These are phyloP conservation scores for Puccinia polysora DNA, from an alignment of 1,284 basidiomycete species.

Conservation along the genomic window DNA sequence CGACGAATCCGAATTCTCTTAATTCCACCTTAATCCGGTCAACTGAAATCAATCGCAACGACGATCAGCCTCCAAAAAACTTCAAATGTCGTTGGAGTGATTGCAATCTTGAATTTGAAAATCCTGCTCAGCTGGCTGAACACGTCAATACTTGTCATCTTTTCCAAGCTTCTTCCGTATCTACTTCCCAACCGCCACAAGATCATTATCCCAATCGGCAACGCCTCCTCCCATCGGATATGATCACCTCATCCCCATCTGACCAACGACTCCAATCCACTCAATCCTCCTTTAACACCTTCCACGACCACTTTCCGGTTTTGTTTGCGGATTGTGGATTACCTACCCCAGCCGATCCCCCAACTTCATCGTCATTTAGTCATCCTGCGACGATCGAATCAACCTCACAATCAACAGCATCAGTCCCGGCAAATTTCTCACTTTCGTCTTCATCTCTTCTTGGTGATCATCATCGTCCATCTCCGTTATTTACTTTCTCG, in stretches of 20 bases:
- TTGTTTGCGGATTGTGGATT: not conserved
- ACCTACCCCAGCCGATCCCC: not conserved
- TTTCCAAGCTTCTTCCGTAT: not conserved
- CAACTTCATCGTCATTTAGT: not conserved
- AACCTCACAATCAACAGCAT: not conserved
- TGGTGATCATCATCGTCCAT: too few relatives aligned
- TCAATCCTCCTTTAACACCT: not conserved
- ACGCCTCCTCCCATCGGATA: not conserved
- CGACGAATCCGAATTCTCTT: not conserved
- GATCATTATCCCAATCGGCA: not conserved
- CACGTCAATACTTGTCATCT: constrained; percentile 38
- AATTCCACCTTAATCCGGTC: not conserved
- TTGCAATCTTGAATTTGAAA: constrained; percentile 24
- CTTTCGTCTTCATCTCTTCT: not conserved
- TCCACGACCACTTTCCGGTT: not conserved
- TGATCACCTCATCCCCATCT: not conserved
- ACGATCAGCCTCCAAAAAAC: not conserved
- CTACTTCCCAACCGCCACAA: too few relatives aligned
- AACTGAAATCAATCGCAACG: not conserved
- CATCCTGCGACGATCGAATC: not conserved
- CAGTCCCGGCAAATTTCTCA: not conserved
- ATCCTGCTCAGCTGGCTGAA: not conserved
- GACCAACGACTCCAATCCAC: not conserved
- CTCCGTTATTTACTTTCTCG: too few relatives aligned
- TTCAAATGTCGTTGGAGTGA: constrained; percentile 37